Base-by-base conservation (phyloP, 2,329 filamentous ascomycete genomes). In the Fusarium concolor region DNA sequence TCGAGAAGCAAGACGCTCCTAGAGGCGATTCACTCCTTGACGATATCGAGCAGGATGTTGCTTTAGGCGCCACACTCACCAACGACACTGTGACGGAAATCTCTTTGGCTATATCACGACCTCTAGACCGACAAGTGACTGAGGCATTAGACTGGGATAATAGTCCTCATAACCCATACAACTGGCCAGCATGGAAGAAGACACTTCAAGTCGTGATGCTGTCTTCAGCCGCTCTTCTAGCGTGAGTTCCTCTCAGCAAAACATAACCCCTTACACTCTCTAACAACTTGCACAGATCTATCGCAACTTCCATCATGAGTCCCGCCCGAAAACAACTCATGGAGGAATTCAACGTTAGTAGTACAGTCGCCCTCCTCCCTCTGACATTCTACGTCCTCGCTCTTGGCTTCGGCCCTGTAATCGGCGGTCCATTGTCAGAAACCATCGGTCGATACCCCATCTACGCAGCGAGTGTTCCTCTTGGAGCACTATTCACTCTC, bases 371-470 rank as follows among this genome's bases (percentile, higher is more conserved):
- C 1, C 78, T 91, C n/a, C 76, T 90, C 1, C 85, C 86, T 0
- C 75, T 91, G 1, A 84, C 88, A 0, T 74, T 89, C 8, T 91
- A 89, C 74, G 84, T 88, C 8, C 76, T 90, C 11, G 88, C 87
- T 1, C 80, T 91, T 1, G 86, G 80, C 5, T 79, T 89, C 17
- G 89, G 88, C 0, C 89, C 89, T 9, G 77, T 90, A 49, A 64
- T 89, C 15, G 85, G 85, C 11, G 87, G 87, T 0, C 89, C 88
- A 0, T 71, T 89, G 1, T 88, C 85, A 47, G 89, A 91, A 72
- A 84, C 81, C 0, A 76, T 85, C 33, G 89, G 89, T 3, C 80
- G 89, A 2, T 79, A 82, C 22, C 77, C 82, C 4, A 81, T 89
- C 26, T 89, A 87, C 72, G 56, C 83, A 2, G 68, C 78, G 3